Evolutionary conservation across 192 early-diverging fungal species (phyloP).

Genomic region (Entophlyctis luteolus): DNA sequence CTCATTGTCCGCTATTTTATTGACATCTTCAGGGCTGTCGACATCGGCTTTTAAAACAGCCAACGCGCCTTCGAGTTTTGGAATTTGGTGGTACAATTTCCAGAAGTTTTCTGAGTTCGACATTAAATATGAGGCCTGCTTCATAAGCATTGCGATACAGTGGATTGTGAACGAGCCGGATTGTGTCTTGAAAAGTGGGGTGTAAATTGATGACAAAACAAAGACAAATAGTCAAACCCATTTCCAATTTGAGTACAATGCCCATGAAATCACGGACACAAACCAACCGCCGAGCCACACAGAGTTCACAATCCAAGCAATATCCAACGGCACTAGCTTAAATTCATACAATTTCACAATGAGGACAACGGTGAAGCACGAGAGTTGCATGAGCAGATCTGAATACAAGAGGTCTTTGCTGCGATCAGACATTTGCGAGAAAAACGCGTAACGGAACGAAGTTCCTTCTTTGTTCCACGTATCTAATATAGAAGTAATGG

Average conservation of each 20-base stretch:
- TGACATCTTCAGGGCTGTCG: neutral
- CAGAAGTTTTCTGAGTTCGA: slow-evolving; percentile 67
- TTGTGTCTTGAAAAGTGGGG: slow-evolving; percentile 78
- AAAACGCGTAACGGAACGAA: slow-evolving; percentile 45
- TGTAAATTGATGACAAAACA: neutral
- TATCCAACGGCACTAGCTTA: slow-evolving; percentile 44
- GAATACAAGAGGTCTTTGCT: slow-evolving; percentile 62
- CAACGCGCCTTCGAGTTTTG: slow-evolving; percentile 20
- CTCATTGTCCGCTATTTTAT: neutral
- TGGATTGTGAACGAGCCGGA: slow-evolving; percentile 85
- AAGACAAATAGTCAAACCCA: slow-evolving; percentile 54
- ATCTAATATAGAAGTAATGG: slow-evolving; percentile 56
- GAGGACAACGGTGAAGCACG: slow-evolving; percentile 61
- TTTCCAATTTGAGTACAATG: slow-evolving; percentile 66
- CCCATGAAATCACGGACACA: slow-evolving; percentile 19
- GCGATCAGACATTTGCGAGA: slow-evolving; percentile 59
- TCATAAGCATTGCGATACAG: slow-evolving; percentile 90
- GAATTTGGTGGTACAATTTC: slow-evolving; percentile 11
- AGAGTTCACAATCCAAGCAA: slow-evolving; percentile 55
- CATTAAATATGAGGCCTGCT: slow-evolving; percentile 86
- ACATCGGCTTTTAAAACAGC: neutral
- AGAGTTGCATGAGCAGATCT: slow-evolving; percentile 67
- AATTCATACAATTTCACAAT: slow-evolving; percentile 53
- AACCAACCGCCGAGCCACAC: slow-evolving; percentile 44
- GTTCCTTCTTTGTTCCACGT: slow-evolving; percentile 56